phyloP scores from a whole-genome alignment of 2,329 filamentous ascomycete species.

The Talaromyces verruculosus region DNA sequence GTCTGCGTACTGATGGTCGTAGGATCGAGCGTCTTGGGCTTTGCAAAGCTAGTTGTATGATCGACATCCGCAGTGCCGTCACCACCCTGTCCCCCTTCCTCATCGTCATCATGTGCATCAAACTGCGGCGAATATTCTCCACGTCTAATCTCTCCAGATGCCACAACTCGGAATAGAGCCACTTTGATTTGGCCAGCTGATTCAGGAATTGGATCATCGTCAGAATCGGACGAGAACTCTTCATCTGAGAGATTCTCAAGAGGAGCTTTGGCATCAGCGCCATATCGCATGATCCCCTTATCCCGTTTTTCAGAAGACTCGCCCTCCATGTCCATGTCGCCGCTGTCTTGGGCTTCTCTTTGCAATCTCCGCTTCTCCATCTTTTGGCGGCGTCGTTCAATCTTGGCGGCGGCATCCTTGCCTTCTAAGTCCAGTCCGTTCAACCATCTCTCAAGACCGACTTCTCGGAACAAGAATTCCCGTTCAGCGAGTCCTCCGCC shows the following conservation, averaged over 20 bases:
- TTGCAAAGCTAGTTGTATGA: constrained; percentile 96
- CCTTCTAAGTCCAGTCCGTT: constrained; percentile 95
- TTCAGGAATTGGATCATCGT: constrained; percentile 84
- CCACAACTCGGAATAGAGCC: constrained; percentile 89
- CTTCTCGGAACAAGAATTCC: constrained; percentile 95
- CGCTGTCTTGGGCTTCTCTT: constrained; percentile 56
- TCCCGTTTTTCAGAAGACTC: constrained; percentile 32
- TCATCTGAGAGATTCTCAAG: constrained; percentile 73
- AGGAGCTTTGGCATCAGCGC: constrained; percentile 70
- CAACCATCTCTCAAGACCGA: constrained; percentile 92
- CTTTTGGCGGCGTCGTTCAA: constrained; percentile 61
- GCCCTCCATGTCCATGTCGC: constrained; percentile 45
- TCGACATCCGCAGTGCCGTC: constrained; percentile 73
- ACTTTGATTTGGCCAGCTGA: constrained; percentile 98
- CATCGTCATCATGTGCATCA: constrained; percentile 92
- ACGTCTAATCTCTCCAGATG: constrained; percentile 94
- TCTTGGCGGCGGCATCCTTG: constrained; percentile 82
- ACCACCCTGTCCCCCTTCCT: constrained; percentile 60
- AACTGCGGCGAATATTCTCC: constrained; percentile 98
- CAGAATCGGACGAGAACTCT: constrained; percentile 68
- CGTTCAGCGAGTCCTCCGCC: constrained; percentile 92
- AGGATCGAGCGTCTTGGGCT: constrained; percentile 91
- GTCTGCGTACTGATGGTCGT: constrained; percentile 98
- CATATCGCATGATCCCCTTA: constrained; percentile 73
- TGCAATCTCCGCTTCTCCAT: constrained; percentile 85